Evolutionary conservation across 192 early-diverging fungal genomes (phyloP).

Genomic region (Jimgerdemannia flammicorona): DNA sequence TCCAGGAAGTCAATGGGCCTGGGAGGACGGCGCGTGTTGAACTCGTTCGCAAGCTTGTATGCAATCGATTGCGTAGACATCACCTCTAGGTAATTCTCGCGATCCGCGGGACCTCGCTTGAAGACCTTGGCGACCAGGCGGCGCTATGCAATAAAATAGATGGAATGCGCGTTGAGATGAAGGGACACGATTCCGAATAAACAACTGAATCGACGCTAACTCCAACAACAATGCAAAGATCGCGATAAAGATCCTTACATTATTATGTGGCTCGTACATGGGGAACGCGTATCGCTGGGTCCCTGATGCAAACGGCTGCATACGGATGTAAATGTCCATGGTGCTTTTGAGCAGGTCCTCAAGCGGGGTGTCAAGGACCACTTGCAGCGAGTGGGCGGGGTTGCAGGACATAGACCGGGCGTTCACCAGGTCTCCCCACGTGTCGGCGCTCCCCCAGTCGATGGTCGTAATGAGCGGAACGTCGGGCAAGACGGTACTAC

Average conservation of each 20-base stretch:
- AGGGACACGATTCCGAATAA: too few relatives aligned
- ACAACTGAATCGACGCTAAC: too few relatives aligned
- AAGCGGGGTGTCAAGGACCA: background rate
- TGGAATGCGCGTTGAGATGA: background rate
- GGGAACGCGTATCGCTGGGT: background rate
- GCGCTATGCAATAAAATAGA: background rate
- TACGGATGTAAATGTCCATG: background rate
- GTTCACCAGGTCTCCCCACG: background rate
- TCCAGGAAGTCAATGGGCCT: background rate
- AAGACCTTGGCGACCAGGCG: background rate
- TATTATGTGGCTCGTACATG: background rate
- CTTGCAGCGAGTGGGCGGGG: background rate
- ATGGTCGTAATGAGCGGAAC: background rate
- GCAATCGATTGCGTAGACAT: background rate
- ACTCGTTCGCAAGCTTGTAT: background rate
- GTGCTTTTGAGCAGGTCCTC: background rate
- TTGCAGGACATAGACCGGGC: background rate
- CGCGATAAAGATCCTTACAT: background rate
- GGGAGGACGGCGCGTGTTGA: background rate
- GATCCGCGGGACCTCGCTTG: background rate
- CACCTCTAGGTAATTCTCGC: background rate
- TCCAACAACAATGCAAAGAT: too few relatives aligned
- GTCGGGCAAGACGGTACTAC: background rate
- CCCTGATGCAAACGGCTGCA: background rate
- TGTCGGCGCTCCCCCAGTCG: background rate